Evolutionary conservation across 768 basidiomycete genomes (phyloP).

Genomic region (Cubamyces lactineus): DNA sequence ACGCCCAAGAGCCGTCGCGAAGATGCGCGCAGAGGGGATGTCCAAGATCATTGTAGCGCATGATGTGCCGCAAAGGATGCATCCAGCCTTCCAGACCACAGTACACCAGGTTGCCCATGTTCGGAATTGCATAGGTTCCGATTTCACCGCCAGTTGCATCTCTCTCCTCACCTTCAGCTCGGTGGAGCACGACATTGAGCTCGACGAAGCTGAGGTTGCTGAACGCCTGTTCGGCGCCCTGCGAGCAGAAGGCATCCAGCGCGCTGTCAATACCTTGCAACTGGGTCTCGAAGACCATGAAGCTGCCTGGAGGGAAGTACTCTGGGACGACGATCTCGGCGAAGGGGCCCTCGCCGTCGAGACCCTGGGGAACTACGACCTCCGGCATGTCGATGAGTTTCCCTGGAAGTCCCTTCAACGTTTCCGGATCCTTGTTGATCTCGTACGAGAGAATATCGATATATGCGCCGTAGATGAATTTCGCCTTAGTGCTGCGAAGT

Average conservation of each 20-base stretch:
- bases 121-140: conserved; percentile 84
- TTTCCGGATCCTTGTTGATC: conserved; percentile 48
- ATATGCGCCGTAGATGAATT: conserved; percentile 79
- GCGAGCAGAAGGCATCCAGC: conserved; percentile 74
- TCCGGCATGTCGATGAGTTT: conserved; percentile 65
- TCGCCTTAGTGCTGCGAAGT: conserved; percentile 76
- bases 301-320: conserved; percentile 91
- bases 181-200: conserved; percentile 84
- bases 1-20: conserved; percentile 87
- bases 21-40: conserved; percentile 89
- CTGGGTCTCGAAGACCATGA: conserved; percentile 91
- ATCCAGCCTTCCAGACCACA: conserved; percentile 99
- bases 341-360: conserved; percentile 69
- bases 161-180: conserved; percentile 88
- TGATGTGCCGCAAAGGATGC: conserved; percentile 81
- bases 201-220: conserved; percentile 78
- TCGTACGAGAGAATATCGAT: conserved; percentile 71
- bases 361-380: conserved; percentile 60
- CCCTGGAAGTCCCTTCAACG: conserved; percentile 73
- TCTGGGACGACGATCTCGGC: conserved; percentile 85
- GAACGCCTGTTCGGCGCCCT: conserved; percentile 75
- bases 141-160: conserved; percentile 83
- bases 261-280: conserved; percentile 70
- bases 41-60: conserved; percentile 90
- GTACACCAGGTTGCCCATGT: conserved; percentile 75